Conservation (phyloP, 768 basidiomycete genomes). For the Grammothele lineata region DNA sequence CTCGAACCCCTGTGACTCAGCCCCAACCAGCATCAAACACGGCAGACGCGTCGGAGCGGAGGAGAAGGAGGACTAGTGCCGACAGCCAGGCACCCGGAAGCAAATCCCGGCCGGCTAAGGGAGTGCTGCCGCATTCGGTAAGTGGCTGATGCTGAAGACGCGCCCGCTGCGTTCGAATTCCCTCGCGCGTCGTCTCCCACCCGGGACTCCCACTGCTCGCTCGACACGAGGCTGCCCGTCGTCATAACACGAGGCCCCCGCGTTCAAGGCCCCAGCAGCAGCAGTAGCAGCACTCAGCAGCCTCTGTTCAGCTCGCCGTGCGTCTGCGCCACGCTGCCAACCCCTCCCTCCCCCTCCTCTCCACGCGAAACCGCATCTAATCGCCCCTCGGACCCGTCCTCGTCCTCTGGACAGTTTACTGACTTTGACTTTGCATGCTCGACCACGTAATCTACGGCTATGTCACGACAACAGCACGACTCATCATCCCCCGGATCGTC, state of each 20-base stretch:
- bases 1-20: background rate
- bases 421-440: constrained; percentile 22
- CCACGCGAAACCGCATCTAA: constrained; percentile 23
- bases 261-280: constrained; percentile 23
- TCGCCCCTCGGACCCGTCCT: constrained; percentile 12
- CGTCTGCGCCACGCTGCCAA: constrained; percentile 17
- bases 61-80: too few relatives aligned
- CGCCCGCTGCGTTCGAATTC: constrained; percentile 9
- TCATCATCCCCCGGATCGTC: constrained; percentile 18
- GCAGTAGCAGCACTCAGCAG: constrained; percentile 22
- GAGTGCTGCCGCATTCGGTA: constrained; percentile 15
- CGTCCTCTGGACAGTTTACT: constrained; percentile 17
- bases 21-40: too few relatives aligned
- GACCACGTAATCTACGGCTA: constrained; percentile 22
- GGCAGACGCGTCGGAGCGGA: too few relatives aligned
- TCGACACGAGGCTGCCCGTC: constrained; percentile 5
- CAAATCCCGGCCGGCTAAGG: constrained; percentile 12
- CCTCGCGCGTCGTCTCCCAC: constrained; percentile 15
- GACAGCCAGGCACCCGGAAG: constrained; percentile 8
- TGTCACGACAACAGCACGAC: constrained; percentile 28
- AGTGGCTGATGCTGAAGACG: constrained; percentile 20
- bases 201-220: constrained; percentile 18
- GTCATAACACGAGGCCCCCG: constrained; percentile 23
- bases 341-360: constrained; percentile 7
- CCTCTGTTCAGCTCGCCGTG: constrained; percentile 23